Conservation (phyloP, 306 rosid genomes). For the Echinosophora koreensis region DNA sequence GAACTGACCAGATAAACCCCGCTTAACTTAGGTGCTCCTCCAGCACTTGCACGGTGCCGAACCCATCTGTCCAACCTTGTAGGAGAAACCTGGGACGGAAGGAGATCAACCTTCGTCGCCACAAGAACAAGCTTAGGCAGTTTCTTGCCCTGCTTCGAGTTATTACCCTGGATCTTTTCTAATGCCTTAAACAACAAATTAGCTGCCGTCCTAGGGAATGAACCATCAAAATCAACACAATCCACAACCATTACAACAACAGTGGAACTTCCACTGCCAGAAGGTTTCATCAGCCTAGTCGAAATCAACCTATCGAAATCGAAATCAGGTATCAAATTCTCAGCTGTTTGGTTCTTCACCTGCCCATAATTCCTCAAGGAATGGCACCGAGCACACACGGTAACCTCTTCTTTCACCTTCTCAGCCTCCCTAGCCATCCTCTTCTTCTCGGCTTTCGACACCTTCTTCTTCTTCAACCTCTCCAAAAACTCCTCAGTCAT, state of each 20-base stretch:
- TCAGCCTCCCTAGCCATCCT: conserved; percentile 74
- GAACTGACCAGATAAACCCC: conserved; percentile 89
- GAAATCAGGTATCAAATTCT: conserved; percentile 93
- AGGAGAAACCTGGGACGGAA: conserved; percentile 86
- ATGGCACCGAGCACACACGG: conserved; percentile 93
- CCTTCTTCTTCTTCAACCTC: conserved; percentile 72
- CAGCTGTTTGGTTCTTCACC: conserved; percentile 82
- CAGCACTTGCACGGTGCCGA: conserved; percentile 77
- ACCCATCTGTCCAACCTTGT: conserved; percentile 96
- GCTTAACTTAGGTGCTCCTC: conserved; percentile 81
- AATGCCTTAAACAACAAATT: conserved; percentile 77
- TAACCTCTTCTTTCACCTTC: conserved; percentile 85
- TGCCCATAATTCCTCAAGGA: conserved; percentile 91
- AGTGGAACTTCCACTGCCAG: conserved; percentile 69
- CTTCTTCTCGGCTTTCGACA: conserved; percentile 83
- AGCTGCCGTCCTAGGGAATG: conserved; percentile 82
- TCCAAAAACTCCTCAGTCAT: conserved; percentile 67
- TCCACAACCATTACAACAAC: conserved; percentile 94
- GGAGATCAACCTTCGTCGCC: conserved; percentile 92
- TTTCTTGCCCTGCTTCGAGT: conserved; percentile 61
- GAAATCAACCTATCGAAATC: conserved; percentile 88
- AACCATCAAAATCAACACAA: conserved; percentile 95
- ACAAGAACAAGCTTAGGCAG: conserved; percentile 91
- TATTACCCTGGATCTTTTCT: conserved; percentile 62
- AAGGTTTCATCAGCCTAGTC: conserved; percentile 73